Base-by-base conservation (phyloP, 2,329 filamentous ascomycete species). In the Trichoderma sp. region DNA sequence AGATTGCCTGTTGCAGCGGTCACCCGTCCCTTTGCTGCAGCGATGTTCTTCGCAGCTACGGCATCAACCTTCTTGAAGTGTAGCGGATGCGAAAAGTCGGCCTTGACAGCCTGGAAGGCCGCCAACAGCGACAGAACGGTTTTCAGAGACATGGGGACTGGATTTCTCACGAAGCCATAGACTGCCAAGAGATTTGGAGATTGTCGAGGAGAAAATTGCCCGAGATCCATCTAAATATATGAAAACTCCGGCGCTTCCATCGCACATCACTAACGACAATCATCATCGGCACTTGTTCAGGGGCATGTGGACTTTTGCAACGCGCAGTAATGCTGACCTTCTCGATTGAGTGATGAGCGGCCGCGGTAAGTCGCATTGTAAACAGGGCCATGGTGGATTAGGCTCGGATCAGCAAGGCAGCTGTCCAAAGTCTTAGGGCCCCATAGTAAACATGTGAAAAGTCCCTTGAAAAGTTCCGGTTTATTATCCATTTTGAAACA, bases 81-180 rank as follows among this genome's bases (percentile, higher is more conserved):
- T 43, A 72, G 26, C 5, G 68, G 51, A 34, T 72, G 71, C 49
- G 71, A 71, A 18, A 61, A 70, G 52, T 70, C 70, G 46, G 70
- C 68, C 18, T n/a, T 26, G 43, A 69, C 71, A 30, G 64, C 68
- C 11, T 63, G 54, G 51, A 68, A n/a, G 14, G 70, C 69, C 0
- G 70, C 66, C 34, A 72, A 32, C 11, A 70, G 58, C 32, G 52
- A 32, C 26, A 71, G 24, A 10, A 66, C 34, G 7, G 37, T 70
- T 66, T 61, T 68, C 51, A 71, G 60, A 7, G 67, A 58, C 71
- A 72, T 72, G 39, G 7, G 18, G 46, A 4, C 32, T 37, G 39
- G 39, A 32, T 28, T 64, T 64, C n/a, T 34, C 46, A 63, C 16
- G 26, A 32, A 3, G 14, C 18, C 30, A 14, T 39, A 49, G n/a